Evolutionary conservation across 208 protist species (phyloP).

Genomic region (Trypanosomatidae sp.): DNA sequence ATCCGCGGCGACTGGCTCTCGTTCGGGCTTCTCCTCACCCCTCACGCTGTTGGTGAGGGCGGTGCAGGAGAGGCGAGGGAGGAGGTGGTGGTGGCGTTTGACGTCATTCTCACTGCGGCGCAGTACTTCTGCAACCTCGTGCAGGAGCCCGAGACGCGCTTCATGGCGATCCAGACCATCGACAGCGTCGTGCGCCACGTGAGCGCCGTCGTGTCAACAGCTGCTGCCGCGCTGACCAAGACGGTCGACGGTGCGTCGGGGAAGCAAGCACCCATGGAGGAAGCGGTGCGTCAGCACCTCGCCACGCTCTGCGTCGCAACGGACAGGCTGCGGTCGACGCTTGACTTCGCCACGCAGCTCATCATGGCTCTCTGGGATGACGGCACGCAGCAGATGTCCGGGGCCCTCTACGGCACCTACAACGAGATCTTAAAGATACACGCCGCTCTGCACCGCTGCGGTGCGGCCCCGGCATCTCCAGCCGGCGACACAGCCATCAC

Average conservation of each 20-base stretch:
- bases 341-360: constrained; percentile 61
- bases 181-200: constrained; percentile 83
- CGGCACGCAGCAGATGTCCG: constrained; percentile 81
- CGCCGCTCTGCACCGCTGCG: constrained; percentile 5
- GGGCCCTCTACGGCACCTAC: constrained; percentile 84
- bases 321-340: constrained; percentile 29
- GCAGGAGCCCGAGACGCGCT: constrained; percentile 80
- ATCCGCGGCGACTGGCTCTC: constrained; percentile 34
- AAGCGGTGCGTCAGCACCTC: constrained; percentile 5
- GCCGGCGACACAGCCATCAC: constrained; percentile 13
- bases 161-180: constrained; percentile 90
- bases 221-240: constrained; percentile 5
- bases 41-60: not conserved
- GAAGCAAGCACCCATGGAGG: too few relatives aligned
- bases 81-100: constrained; percentile 33
- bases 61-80: not conserved
- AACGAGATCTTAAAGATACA: constrained; percentile 35
- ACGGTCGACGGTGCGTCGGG: too few relatives aligned
- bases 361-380: constrained; percentile 92
- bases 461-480: not conserved
- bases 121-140: constrained; percentile 49
- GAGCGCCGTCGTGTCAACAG: constrained; percentile 35
- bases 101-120: constrained; percentile 66
- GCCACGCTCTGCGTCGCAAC: constrained; percentile 37
- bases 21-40: constrained; percentile 45